phyloP scores from a whole-genome alignment of 345 rosid genomes.

The Hirschfeldia incana region DNA sequence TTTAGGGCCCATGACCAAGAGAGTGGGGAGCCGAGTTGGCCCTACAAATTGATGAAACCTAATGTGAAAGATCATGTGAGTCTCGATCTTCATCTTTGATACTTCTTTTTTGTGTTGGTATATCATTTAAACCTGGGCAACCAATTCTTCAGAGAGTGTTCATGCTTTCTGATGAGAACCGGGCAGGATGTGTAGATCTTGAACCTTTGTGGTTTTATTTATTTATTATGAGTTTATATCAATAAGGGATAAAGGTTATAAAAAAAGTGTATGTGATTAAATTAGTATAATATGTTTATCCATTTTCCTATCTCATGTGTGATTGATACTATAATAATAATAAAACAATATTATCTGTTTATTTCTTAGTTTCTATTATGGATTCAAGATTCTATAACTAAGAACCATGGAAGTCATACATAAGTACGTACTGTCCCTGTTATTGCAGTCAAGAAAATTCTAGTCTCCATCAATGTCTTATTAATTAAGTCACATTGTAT shows the following conservation, averaged over 20 bases:
- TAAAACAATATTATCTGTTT: neutral
- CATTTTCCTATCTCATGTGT: neutral
- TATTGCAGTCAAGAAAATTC: conserved; percentile 29
- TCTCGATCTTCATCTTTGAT: conserved; percentile 94
- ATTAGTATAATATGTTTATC: conserved; percentile 2
- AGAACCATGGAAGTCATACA: conserved; percentile 32
- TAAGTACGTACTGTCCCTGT: conserved; percentile 16
- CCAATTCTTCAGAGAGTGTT: conserved; percentile 11
- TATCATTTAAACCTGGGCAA: conserved; percentile 23
- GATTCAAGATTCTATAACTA: conserved; percentile 9
- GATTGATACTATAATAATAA: conserved; percentile 2
- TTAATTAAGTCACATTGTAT: conserved; percentile 30
- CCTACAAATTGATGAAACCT: conserved; percentile 43
- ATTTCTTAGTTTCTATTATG: conserved; percentile 27
- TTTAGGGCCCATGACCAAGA: conserved; percentile 32
- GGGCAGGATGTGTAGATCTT: conserved; percentile 33
- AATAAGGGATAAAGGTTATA: neutral
- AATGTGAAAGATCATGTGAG: conserved; percentile 81
- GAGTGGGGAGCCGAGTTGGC: conserved; percentile 26
- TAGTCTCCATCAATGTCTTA: conserved; percentile 9
- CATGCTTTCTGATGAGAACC: neutral
- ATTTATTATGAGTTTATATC: conserved; percentile 30
- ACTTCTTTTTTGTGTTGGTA: neutral
- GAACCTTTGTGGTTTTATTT: neutral
- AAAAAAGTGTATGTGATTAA: neutral